A percentile compares a stretch with the other conserved stretches of the same genome.
Evolutionary conservation across 352 stramenopile genomes (phyloP).

Genomic region (Phytophthora melonis): DNA sequence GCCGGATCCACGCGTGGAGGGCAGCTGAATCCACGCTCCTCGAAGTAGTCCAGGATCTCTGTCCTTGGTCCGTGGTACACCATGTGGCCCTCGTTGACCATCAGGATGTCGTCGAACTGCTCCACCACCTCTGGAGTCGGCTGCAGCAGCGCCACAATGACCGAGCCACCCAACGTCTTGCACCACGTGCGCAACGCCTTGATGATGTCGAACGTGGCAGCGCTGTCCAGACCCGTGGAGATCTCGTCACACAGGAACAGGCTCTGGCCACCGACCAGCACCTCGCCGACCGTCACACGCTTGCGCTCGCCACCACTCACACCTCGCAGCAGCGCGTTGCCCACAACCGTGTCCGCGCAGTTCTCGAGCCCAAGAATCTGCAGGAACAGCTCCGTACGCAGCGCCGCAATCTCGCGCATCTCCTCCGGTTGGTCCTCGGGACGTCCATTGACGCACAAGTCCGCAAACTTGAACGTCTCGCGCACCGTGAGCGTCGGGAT

Average conservation of each 20-base stretch:
- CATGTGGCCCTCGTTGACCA: conserved; percentile 94
- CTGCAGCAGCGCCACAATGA: conserved; percentile 50
- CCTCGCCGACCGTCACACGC: conserved; percentile 87
- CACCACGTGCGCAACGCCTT: conserved; percentile 63
- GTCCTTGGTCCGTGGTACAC: conserved; percentile 92
- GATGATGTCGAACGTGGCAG: conserved; percentile 65
- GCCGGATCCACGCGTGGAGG: conserved; percentile 72
- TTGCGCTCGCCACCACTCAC: conserved; percentile 91
- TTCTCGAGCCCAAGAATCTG: conserved; percentile 86
- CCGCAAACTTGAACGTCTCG: conserved; percentile 93
- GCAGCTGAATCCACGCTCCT: conserved; percentile 74
- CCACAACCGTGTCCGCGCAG: conserved; percentile 95
- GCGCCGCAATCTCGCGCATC: conserved; percentile 70
- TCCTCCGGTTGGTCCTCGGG: conserved; percentile 74
- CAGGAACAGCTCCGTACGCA: conserved; percentile 81
- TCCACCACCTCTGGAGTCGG: conserved; percentile 93
- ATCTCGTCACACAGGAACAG: conserved; percentile 86
- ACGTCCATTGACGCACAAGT: conserved; percentile 85
- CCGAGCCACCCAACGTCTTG: conserved; percentile 45
- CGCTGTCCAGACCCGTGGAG: conserved; percentile 65
- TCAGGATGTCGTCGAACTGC: conserved; percentile 96
- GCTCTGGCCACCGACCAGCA: conserved; percentile 58
- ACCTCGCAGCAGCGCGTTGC: conserved; percentile 85
- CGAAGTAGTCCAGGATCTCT: conserved; percentile 89
- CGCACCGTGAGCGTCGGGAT: conserved; percentile 83